Base-by-base conservation (phyloP, 2,329 filamentous ascomycete genomes). In the Penicillium thymicola region DNA sequence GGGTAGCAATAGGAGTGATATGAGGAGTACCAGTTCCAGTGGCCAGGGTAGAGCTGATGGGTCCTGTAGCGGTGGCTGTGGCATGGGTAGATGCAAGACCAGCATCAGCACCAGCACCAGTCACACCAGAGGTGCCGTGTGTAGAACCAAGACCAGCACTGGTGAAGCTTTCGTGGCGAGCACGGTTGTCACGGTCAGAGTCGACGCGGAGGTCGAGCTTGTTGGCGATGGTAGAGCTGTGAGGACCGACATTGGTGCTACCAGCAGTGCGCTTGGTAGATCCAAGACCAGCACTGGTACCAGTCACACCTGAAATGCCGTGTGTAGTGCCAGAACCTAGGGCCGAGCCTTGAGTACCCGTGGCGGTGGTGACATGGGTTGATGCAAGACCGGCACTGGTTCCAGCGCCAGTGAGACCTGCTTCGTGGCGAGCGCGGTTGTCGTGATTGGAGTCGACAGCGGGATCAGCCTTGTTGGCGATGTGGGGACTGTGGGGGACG, bases 161-260 rank as follows among this genome's bases (percentile, higher is more conserved):
- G 11, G 34, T 37, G 4, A 21, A 21, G 21, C 21, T 21, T 14
- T 36, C 32, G 4, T 37, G 34, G 16, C 11, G 48, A 41, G 60
- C 61, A 18, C 54, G 56, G 61, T 55, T 60, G 23, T 60, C 61
- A 16, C 48, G 25, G 64, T 84, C 79, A 36, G 77, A 80, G 67
- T 72, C 60, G 55, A 60, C 40, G 27, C 62, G 60, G n/a, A 59
- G 62, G 23, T 72, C 70, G 2, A 66, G n/a, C 63, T 72, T 72
- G 61, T 71, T 72, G 13, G 59, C 62, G n/a, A 68, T 44, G 52
- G 70, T 65, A 14, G 63, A 68, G 49, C 70, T 49, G 51, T 77
- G 75, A 11, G 75, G 74, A 4, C 74, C 74, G 18, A 67, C 69
- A 18, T 72, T 75, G 41, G 43, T 38, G 27, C 36, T 40, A 28